Evolutionary conservation across 1,284 basidiomycete species (phyloP), one percentile per base, ranked within the genome.

Genomic region (Laetiporus sulphureus): DNA sequence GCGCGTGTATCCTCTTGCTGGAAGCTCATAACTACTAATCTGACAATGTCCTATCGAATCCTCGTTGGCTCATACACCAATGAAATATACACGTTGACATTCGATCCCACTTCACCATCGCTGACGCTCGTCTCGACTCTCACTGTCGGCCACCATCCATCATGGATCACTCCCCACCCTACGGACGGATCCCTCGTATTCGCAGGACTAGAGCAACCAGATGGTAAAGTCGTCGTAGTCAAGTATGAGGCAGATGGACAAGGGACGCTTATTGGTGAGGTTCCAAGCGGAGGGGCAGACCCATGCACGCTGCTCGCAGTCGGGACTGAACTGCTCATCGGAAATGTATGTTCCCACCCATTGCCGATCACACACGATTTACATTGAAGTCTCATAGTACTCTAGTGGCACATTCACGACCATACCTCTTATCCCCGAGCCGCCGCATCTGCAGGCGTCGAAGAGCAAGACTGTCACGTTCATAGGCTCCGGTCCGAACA

Each of bases 341-440:
- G 73, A 21, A 87, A 88, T 58, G 85, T 88, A 52, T 50, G 82
- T 64, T n/a, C n/a, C n/a, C n/a, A n/a, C n/a, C n/a, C n/a, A n/a
- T n/a, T n/a, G n/a, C n/a, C n/a, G n/a, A n/a, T n/a, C n/a, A n/a
- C n/a, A n/a, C 22, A 13, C 19, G 13, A 15, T 2, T 27, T 48
- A 34, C 38, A 20, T 36, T n/a, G 29, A 18, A 16, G 7, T 22
- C 41, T 41, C 29, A 18, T 48, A 86, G 82, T 88, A 86, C 50
- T 71, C 71, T 1, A 68, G 74, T 0, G 80, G 79, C n/a, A 67
- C 61, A 1, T 41, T 87, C 33, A 60, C 69, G 1, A 59, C 67
- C 1, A 55, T 84, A 4, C 71, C 79, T 2, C 63, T 83, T 13
- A 67, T 72, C 1, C 46, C 66, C 7, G 53, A 63, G 4, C 52